Percentiles rank a stretch among this genome's conserved stretches.
Evolutionary conservation across 148 eudicot species (phyloP).

Genomic region (Tetragonia tetragonoides): DNA sequence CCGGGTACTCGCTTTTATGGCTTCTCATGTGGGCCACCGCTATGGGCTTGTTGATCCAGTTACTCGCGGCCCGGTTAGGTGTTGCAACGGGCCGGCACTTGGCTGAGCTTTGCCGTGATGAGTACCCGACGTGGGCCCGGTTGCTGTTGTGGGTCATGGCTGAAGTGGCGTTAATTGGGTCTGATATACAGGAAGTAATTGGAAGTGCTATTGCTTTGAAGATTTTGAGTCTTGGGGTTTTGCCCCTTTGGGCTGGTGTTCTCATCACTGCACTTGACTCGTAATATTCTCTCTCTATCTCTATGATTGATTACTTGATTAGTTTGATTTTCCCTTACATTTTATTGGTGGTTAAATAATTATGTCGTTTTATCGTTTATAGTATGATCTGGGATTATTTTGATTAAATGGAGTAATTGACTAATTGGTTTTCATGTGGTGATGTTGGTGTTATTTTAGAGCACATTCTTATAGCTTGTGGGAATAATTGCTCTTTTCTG

Average conservation of each 20-base stretch:
- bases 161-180: slow-evolving; percentile 79
- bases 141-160: slow-evolving; percentile 82
- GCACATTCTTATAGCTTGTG: too few relatives aligned
- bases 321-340: background rate
- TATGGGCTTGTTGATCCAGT: slow-evolving; percentile 89
- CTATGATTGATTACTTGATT: background rate
- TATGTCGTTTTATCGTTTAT: too few relatives aligned
- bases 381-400: too few relatives aligned
- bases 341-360: background rate
- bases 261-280: slow-evolving; percentile 89
- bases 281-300: slow-evolving; percentile 30
- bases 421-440: too few relatives aligned
- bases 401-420: too few relatives aligned
- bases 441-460: too few relatives aligned
- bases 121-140: slow-evolving; percentile 93
- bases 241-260: slow-evolving; percentile 99
- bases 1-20: slow-evolving; percentile 90
- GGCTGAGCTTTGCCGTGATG: slow-evolving; percentile 87
- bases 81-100: slow-evolving; percentile 92
- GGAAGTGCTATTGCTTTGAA: slow-evolving; percentile 97
- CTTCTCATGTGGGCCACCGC: slow-evolving; percentile 91
- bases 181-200: slow-evolving; percentile 97
- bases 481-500: too few relatives aligned
- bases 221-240: slow-evolving; percentile 66
- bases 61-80: slow-evolving; percentile 81